phyloP scores from a whole-genome alignment of 805 yeast species.

The Zygotorulaspora danielsina region DNA sequence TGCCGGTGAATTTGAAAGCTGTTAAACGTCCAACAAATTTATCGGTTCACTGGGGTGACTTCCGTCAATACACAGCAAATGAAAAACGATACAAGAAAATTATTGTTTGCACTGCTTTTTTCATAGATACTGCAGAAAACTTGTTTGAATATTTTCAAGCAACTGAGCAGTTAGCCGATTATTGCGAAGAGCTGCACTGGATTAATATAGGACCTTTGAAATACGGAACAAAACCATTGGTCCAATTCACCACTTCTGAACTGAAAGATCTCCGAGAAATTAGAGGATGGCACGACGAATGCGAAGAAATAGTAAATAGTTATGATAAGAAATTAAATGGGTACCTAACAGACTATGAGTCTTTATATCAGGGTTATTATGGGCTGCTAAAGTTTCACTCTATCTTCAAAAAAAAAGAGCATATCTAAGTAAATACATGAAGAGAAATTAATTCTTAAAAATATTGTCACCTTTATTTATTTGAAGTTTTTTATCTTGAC shows the following conservation, averaged over 20 bases:
- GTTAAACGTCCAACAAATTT: slow-evolving; percentile 46
- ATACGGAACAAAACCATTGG: slow-evolving; percentile 80
- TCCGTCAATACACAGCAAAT: slow-evolving; percentile 46
- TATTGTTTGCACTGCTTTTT: slow-evolving; percentile 65
- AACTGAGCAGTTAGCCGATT: slow-evolving; percentile 45
- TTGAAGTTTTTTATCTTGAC: slow-evolving; percentile 89
- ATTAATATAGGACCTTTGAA: slow-evolving; percentile 88
- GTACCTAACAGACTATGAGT: slow-evolving; percentile 59
- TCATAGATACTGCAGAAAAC: slow-evolving; percentile 91
- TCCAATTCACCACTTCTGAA: slow-evolving; percentile 74
- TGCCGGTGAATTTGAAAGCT: slow-evolving; percentile 25
- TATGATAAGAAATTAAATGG: slow-evolving; percentile 44
- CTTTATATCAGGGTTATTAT: slow-evolving; percentile 76
- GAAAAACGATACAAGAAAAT: slow-evolving; percentile 40
- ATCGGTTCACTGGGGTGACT: slow-evolving; percentile 54
- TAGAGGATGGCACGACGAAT: slow-evolving; percentile 60
- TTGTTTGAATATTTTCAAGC: slow-evolving; percentile 68
- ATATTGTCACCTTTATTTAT: slow-evolving; percentile 52
- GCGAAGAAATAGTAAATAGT: slow-evolving; percentile 29
- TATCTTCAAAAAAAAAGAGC: slow-evolving; percentile 5
- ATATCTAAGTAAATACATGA: background rate
- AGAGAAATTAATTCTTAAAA: slow-evolving; percentile 20
- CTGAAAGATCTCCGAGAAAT: slow-evolving; percentile 45
- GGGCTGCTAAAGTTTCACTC: slow-evolving; percentile 49
- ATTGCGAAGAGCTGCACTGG: slow-evolving; percentile 59